Conservation (phyloP, 1,139 yeast genomes). For the Citeromyces siamensis region DNA sequence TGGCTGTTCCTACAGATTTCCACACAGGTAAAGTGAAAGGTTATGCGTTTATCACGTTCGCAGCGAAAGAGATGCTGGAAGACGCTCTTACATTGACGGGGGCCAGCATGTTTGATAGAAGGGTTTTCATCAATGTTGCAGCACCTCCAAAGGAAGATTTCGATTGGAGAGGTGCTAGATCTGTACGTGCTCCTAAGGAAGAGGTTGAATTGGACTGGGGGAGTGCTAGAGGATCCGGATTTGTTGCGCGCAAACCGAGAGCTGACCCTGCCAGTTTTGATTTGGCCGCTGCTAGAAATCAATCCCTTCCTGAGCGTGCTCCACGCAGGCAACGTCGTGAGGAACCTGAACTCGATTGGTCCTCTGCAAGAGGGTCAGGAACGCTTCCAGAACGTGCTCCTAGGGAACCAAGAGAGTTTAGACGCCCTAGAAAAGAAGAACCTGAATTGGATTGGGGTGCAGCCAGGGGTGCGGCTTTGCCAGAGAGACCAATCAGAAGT, state of each 20-base stretch:
- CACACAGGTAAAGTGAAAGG: slow-evolving; percentile 61
- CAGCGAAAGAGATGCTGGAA: slow-evolving; percentile 52
- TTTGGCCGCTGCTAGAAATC: slow-evolving; percentile 17
- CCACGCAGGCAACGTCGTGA: slow-evolving; percentile 23
- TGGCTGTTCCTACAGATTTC: slow-evolving; percentile 57
- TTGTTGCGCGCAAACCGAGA: slow-evolving; percentile 17
- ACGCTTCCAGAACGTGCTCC: slow-evolving; percentile 7
- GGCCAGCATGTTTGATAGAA: slow-evolving; percentile 60
- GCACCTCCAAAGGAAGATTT: slow-evolving; percentile 58
- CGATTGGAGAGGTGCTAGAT: slow-evolving; percentile 8
- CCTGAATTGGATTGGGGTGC: slow-evolving; percentile 37
- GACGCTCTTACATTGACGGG: slow-evolving; percentile 57
- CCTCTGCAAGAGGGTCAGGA: slow-evolving; percentile 18
- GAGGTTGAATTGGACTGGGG: slow-evolving; percentile 42
- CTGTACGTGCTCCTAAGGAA: slow-evolving; percentile 17
- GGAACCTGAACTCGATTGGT: slow-evolving; percentile 35
- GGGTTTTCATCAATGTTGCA: slow-evolving; percentile 78
- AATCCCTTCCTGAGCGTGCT: slow-evolving; percentile 9
- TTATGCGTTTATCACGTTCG: slow-evolving; percentile 77
- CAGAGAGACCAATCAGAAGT: slow-evolving; percentile 20
- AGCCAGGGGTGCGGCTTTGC: slow-evolving; percentile 25
- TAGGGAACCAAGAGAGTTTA: slow-evolving; percentile 11
- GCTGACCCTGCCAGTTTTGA: neutral
- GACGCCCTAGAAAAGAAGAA: slow-evolving; percentile 32
- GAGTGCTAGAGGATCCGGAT: slow-evolving; percentile 25